phyloP scores from a whole-genome alignment of 371 early-diverging fungal species.

The Blastocladiella emersonii region DNA sequence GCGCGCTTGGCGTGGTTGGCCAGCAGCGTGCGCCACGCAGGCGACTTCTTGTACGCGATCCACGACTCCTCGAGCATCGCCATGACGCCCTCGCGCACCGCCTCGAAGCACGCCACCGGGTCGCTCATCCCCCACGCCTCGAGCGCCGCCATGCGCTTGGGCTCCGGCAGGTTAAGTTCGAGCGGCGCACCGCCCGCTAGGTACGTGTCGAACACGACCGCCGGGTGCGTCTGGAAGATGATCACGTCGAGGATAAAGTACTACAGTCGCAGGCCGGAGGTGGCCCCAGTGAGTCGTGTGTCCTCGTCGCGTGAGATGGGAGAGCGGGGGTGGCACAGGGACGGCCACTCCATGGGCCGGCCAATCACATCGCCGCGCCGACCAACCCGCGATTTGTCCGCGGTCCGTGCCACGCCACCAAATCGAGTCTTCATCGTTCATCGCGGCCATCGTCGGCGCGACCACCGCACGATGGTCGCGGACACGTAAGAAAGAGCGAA shows the following conservation, averaged over 20 bases:
- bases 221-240: not conserved
- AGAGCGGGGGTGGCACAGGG: no score
- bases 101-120: not conserved
- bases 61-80: not conserved
- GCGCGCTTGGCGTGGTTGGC: not conserved
- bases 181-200: not conserved
- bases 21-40: not conserved
- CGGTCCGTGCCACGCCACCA: no score
- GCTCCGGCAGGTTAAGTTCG: not conserved
- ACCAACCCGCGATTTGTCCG: no score
- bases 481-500: no score
- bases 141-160: not conserved
- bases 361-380: no score
- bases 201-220: not conserved
- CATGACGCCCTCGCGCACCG: slow-evolving; percentile 3
- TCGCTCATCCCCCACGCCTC: not conserved
- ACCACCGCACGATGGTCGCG: no score
- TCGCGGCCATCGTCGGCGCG: no score
- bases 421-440: no score
- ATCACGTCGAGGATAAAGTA: not conserved
- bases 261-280: no score
- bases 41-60: not conserved
- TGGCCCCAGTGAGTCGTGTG: no score
- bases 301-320: no score
- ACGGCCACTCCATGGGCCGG: no score